phyloP scores from a whole-genome alignment of 768 basidiomycete species.

The Lactarius trivialis region DNA sequence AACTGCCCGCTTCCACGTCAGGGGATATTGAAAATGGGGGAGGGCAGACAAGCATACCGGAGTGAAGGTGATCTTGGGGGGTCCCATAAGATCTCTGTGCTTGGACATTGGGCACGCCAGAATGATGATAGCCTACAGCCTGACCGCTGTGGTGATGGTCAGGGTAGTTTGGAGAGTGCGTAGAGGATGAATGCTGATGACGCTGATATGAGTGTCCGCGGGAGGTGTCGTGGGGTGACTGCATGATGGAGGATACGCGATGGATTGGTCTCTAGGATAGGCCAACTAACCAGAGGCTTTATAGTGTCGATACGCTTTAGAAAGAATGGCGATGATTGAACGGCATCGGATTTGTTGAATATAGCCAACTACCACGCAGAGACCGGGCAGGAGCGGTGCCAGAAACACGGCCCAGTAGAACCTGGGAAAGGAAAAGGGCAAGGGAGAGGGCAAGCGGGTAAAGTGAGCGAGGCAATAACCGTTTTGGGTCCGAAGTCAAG shows the following conservation, averaged over 20 bases:
- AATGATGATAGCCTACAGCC: slow-evolving; percentile 5
- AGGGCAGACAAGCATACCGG: neutral
- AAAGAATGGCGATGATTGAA: slow-evolving; percentile 14
- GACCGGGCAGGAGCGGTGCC: slow-evolving; percentile 16
- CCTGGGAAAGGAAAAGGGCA: slow-evolving; percentile 6
- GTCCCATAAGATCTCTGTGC: slow-evolving; percentile 11
- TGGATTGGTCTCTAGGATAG: slow-evolving; percentile 10
- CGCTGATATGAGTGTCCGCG: slow-evolving; percentile 17
- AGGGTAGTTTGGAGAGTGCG: slow-evolving; percentile 8
- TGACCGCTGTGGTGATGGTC: slow-evolving; percentile 9
- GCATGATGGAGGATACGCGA: slow-evolving; percentile 15
- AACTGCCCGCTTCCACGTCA: neutral
- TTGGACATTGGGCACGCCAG: slow-evolving; percentile 1
- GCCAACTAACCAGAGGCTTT: slow-evolving; percentile 11
- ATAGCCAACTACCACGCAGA: slow-evolving; percentile 9
- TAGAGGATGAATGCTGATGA: slow-evolving; percentile 6
- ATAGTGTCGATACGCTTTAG: slow-evolving; percentile 10
- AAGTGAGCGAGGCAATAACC: slow-evolving; percentile 13
- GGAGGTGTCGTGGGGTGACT: slow-evolving; percentile 14
- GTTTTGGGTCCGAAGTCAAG: slow-evolving; percentile 17
- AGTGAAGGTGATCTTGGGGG: slow-evolving; percentile 9
- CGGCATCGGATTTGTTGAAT: slow-evolving; percentile 21
- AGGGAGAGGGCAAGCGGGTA: slow-evolving; percentile 12
- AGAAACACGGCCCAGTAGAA: slow-evolving; percentile 13
- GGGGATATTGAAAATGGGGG: neutral